Conservation (phyloP, 2,329 filamentous ascomycete species). For the Verticillium alfalfae region DNA sequence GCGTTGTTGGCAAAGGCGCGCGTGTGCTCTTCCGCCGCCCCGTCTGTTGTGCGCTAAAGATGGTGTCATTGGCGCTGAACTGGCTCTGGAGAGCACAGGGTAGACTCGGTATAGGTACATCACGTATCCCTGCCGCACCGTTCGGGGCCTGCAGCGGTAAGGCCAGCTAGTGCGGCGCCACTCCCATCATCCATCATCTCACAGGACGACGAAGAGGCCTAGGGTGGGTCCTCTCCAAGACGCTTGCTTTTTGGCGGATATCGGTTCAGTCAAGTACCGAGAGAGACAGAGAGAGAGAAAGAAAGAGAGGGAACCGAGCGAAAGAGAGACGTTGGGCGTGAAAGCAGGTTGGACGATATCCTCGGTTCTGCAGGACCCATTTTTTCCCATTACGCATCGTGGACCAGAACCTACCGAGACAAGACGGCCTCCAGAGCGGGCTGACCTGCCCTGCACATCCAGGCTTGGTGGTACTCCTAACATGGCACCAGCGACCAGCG, state of each 20-base stretch:
- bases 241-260: conserved; percentile 1
- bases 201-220: conserved; percentile 2
- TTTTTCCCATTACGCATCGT: too few relatives aligned
- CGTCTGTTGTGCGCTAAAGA: background rate
- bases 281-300: background rate
- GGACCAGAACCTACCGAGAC: too few relatives aligned
- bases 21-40: background rate
- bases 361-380: too few relatives aligned
- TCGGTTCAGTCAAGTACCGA: conserved; percentile 12
- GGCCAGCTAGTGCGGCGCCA: conserved; percentile 9
- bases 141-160: conserved; percentile 10
- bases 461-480: too few relatives aligned
- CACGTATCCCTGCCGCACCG: background rate
- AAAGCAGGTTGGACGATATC: too few relatives aligned
- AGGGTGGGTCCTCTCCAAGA: background rate
- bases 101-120: background rate
- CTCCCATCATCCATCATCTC: conserved; percentile 14
- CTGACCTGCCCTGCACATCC: too few relatives aligned
- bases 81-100: background rate
- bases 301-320: too few relatives aligned
- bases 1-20: background rate
- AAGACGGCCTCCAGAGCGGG: too few relatives aligned
- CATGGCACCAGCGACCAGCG: too few relatives aligned
- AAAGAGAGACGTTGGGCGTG: too few relatives aligned
- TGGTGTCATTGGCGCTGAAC: background rate